Evolutionary conservation across 139 green algal genomes (phyloP), one percentile per base, ranked within the genome.

Genomic region (Eudorina sp.): DNA sequence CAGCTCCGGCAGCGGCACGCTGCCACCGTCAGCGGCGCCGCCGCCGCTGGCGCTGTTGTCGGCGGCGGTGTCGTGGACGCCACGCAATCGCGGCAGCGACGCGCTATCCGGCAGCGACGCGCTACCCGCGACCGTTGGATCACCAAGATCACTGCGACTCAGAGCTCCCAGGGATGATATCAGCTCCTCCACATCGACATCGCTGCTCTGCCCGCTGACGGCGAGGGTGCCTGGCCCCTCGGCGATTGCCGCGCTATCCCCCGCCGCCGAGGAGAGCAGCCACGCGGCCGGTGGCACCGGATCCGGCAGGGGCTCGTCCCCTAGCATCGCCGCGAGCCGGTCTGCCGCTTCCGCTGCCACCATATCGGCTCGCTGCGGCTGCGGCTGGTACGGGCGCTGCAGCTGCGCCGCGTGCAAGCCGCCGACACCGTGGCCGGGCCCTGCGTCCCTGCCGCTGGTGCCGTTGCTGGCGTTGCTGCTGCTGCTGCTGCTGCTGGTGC

Each of bases 1-100:
- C 62, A 40, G 62, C 31, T 3, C 62, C 62, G 21, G 16, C 62
- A 34, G 31, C 19, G 27, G 21, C 55, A 66, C 23, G 23, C 23
- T 66, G 29, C 55, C 5, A 66, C 7, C 55, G 55, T 66, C 55
- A n/a, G 48, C 55, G 55, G 14, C 55, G 55, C 55, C 55, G 55
- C 55, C 55, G 55, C 55, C 55, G 11, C 62, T 41, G 70, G 40
- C 41, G 70, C 70, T 1, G 70, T 40, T 19, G 5, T 21, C 34
- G 19, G 48, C 68, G 41, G 43, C 70, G 27, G 40, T 77, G 70
- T 79, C 41, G 70, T 79, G 31, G 40, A 79, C 70, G 25, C 36
- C 36, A 5, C 34, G 70, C 70, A 79, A 34, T 13, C 70, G 70
- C 2, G 70, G 70, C 38, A 79, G 19, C 70, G 27, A 23, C 25